Percentiles rank a stretch among this genome's conserved stretches.
These are phyloP conservation scores for Penicillium sp. DNA, from an alignment of 2,329 filamentous ascomycete species.

Conservation along the genomic window DNA sequence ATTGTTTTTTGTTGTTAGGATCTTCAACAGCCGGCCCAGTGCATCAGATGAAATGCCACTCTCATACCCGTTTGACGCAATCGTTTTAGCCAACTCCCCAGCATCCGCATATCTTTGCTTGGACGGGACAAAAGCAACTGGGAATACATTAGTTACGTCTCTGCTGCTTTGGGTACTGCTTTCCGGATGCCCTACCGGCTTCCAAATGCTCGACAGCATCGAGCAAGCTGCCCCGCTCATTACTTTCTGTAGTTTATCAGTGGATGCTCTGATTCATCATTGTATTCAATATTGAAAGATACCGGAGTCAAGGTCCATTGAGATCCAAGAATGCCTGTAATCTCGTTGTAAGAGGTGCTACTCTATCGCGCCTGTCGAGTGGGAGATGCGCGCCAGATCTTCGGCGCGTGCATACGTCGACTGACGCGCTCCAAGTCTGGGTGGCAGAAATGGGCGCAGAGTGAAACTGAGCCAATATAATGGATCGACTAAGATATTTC, in stretches of 20 bases:
- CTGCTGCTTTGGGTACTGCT: neutral
- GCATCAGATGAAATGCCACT: slow-evolving; percentile 63
- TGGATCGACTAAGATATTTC: neutral
- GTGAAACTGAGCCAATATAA: neutral
- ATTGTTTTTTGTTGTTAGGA: slow-evolving; percentile 65
- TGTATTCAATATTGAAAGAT: neutral
- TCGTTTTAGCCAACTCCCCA: slow-evolving; percentile 63
- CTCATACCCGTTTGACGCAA: slow-evolving; percentile 65
- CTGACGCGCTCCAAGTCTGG: neutral
- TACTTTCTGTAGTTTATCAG: slow-evolving; percentile 9
- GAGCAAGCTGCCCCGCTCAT: slow-evolving; percentile 25
- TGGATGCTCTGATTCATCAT: neutral
- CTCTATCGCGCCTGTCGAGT: neutral
- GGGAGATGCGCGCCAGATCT: neutral
- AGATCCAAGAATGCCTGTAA: no score
- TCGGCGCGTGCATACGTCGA: slow-evolving; percentile 7
- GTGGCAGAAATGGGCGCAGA: neutral
- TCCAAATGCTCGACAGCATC: slow-evolving; percentile 40
- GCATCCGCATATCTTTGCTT: slow-evolving; percentile 66
- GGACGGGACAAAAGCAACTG: slow-evolving; percentile 51
- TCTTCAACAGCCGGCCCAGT: slow-evolving; percentile 64
- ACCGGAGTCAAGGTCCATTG: slow-evolving; percentile 11
- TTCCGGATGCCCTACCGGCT: slow-evolving; percentile 29
- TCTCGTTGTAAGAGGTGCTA: neutral
- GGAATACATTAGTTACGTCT: neutral